phyloP scores from a whole-genome alignment of 495 filamentous ascomycete genomes.

The Aspergillus baeticus region DNA sequence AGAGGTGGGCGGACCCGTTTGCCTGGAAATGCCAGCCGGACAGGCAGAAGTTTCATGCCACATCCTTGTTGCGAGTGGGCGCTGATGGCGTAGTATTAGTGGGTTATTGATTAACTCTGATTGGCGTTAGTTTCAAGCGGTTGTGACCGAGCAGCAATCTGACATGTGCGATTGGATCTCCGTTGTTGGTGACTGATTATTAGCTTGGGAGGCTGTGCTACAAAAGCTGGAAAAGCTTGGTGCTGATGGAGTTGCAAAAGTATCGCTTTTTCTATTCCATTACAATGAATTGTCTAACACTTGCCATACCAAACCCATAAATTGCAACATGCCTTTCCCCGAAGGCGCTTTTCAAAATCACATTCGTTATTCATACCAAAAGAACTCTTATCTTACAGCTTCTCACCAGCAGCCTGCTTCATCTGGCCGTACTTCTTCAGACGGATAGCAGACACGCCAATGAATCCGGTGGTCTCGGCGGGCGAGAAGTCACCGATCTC shows the following conservation, averaged over 20 bases:
- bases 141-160: background rate
- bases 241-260: background rate
- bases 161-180: background rate
- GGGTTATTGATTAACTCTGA: background rate
- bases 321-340: constrained; percentile 7
- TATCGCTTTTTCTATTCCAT: constrained; percentile 12
- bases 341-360: constrained; percentile 8
- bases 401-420: constrained; percentile 17
- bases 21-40: background rate
- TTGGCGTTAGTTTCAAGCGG: background rate
- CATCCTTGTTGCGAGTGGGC: background rate
- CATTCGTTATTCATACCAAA: constrained; percentile 11
- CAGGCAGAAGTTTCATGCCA: background rate
- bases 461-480: constrained; percentile 74
- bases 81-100: background rate
- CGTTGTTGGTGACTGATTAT: too few relatives aligned
- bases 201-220: background rate
- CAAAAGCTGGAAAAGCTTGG: background rate
- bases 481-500: constrained; percentile 78
- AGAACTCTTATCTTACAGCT: constrained; percentile 7
- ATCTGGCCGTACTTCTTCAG: constrained; percentile 80
- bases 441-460: constrained; percentile 77
- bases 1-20: background rate
- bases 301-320: constrained; percentile 5
- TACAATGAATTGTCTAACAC: constrained; percentile 14